Evolutionary conservation across 176 grass and related monocot genomes (phyloP).

Genomic region (Cenchrus fungigraminus): DNA sequence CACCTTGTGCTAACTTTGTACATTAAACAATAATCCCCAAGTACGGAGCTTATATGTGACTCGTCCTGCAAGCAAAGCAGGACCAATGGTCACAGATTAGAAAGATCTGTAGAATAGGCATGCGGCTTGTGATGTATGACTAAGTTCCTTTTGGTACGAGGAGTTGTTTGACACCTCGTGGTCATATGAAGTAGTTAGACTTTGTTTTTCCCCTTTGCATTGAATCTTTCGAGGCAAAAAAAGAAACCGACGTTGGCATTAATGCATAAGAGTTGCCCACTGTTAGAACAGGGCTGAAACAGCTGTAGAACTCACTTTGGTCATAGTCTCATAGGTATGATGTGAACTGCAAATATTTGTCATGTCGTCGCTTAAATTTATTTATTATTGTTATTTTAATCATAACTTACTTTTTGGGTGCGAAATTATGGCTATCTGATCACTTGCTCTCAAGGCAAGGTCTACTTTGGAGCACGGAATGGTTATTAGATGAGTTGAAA

Average conservation of each 20-base stretch:
- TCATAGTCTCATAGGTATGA: slow-evolving; percentile 38
- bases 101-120: slow-evolving; percentile 55
- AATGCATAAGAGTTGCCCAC: slow-evolving; percentile 14
- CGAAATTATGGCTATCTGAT: not conserved
- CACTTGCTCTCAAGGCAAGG: not conserved
- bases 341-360: slow-evolving; percentile 45
- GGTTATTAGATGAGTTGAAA: slow-evolving; percentile 9
- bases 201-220: not conserved
- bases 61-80: slow-evolving; percentile 41
- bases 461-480: not conserved
- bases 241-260: slow-evolving; percentile 2
- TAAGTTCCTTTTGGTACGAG: slow-evolving; percentile 35
- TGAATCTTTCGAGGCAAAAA: slow-evolving; percentile 26
- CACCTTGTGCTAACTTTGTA: slow-evolving; percentile 64
- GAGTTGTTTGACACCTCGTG: slow-evolving; percentile 27
- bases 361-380: slow-evolving; percentile 10
- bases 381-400: not conserved
- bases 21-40: slow-evolving; percentile 51
- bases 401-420: not conserved
- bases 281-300: slow-evolving; percentile 13
- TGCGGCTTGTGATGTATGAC: slow-evolving; percentile 46
- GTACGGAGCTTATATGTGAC: slow-evolving; percentile 21
- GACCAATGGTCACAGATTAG: slow-evolving; percentile 34
- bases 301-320: slow-evolving; percentile 24
- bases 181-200: slow-evolving; percentile 44